Conservation (phyloP, 2,329 filamentous ascomycete species). For the Ceratocystis variospora region DNA sequence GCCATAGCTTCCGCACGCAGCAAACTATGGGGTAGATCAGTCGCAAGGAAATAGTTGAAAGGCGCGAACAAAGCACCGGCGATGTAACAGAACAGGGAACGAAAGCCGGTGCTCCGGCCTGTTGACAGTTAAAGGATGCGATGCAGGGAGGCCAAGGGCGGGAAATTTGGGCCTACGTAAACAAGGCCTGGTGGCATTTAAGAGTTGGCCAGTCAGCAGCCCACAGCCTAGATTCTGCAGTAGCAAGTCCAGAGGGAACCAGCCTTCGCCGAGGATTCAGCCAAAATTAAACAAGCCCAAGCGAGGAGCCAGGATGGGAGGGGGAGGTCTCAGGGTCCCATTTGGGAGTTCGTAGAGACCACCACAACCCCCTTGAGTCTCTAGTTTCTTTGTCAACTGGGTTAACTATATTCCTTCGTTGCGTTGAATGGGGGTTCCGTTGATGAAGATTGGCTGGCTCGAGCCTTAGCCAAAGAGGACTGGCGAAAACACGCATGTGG, state of each 20-base stretch:
- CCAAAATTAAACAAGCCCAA: constrained; percentile 3
- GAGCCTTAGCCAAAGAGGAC: neutral
- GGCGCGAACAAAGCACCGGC: neutral
- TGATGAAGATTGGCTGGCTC: neutral
- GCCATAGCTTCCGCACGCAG: neutral
- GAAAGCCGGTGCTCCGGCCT: neutral
- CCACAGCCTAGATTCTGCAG: too few species aligned
- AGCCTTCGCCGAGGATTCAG: neutral
- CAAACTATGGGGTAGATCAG: neutral
- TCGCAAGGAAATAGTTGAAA: neutral
- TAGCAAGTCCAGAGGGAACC: neutral
- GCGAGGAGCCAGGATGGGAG: neutral
- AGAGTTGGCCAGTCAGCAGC: too few species aligned
- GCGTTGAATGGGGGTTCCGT: neutral
- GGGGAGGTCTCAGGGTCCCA: neutral
- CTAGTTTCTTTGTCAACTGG: neutral
- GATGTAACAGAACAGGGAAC: neutral
- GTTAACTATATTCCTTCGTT: neutral
- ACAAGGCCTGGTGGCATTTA: neutral
- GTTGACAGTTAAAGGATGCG: neutral
- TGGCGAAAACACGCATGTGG: neutral
- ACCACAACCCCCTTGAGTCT: neutral
- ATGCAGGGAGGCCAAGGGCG: neutral
- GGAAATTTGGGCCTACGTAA: neutral
- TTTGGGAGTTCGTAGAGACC: neutral